phyloP scores from a whole-genome alignment of 2,329 filamentous ascomycete genomes.

The Aspergillus sergii region DNA sequence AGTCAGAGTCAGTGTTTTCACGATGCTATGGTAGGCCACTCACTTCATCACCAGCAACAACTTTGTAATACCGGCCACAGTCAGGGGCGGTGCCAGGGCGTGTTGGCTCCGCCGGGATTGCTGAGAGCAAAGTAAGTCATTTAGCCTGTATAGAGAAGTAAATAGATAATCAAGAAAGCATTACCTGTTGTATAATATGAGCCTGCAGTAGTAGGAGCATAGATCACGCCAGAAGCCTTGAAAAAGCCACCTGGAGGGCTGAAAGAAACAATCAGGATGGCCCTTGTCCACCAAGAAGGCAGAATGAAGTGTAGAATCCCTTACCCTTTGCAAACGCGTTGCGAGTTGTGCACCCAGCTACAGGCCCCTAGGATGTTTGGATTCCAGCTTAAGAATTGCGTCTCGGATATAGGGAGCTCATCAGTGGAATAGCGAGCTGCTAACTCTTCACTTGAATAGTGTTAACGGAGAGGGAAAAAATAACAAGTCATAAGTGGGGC shows the following conservation, averaged over 20 bases:
- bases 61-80: constrained; percentile 8
- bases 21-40: not conserved
- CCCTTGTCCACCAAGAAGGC: not conserved
- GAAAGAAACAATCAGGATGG: not conserved
- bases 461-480: not conserved
- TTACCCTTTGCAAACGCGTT: constrained; percentile 5
- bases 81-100: constrained; percentile 1
- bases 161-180: not conserved
- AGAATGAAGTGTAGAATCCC: not conserved
- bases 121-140: not conserved
- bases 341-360: not conserved
- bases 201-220: constrained; percentile 1
- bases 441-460: not conserved
- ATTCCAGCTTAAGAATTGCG: constrained; percentile 7
- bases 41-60: constrained; percentile 5
- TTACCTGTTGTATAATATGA: constrained; percentile 8
- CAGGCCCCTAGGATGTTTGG: not conserved
- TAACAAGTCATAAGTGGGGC: not conserved
- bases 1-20: constrained; percentile 1
- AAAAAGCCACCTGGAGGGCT: constrained; percentile 5
- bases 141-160: not conserved
- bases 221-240: constrained; percentile 5
- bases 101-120: constrained; percentile 1
- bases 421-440: not conserved
- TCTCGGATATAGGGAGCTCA: not conserved